phyloP scores from a whole-genome alignment of 2,329 filamentous ascomycete genomes.

The Neopestalotiopsis rosae region DNA sequence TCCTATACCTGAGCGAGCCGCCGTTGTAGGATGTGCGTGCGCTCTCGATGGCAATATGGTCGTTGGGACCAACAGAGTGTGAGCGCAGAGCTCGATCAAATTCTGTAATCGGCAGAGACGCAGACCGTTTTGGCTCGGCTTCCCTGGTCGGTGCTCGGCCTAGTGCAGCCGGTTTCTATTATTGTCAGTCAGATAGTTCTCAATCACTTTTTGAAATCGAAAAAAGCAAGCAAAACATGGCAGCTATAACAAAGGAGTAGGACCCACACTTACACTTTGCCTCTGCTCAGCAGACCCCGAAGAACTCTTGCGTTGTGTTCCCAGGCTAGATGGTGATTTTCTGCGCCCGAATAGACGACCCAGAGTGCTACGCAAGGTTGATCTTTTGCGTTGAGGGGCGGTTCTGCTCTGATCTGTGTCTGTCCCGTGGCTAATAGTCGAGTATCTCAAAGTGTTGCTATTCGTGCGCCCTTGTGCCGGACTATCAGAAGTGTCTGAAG shows the following conservation, averaged over 20 bases:
- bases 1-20: slow-evolving; percentile 45
- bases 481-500: slow-evolving; percentile 32
- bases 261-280: slow-evolving; percentile 52
- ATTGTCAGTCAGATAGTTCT: not conserved
- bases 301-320: slow-evolving; percentile 32
- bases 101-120: slow-evolving; percentile 65
- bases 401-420: slow-evolving; percentile 38
- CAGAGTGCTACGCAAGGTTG: slow-evolving; percentile 60
- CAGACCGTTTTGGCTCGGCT: slow-evolving; percentile 57
- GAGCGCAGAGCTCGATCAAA: slow-evolving; percentile 65
- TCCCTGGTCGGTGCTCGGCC: slow-evolving; percentile 37
- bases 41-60: slow-evolving; percentile 58
- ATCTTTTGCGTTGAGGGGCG: slow-evolving; percentile 60
- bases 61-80: slow-evolving; percentile 63
- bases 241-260: not conserved
- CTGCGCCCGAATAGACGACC: slow-evolving; percentile 64
- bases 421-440: slow-evolving; percentile 50
- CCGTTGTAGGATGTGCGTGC: slow-evolving; percentile 58
- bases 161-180: slow-evolving; percentile 45
- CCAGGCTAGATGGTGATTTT: slow-evolving; percentile 42
- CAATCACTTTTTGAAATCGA: not conserved
- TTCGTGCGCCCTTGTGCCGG: slow-evolving; percentile 41
- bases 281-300: slow-evolving; percentile 42
- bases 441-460: slow-evolving; percentile 51
- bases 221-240: not conserved